These are phyloP conservation scores for Gynostemma pentaphyllum DNA, from an alignment of 306 rosid genomes.

Conservation along the genomic window DNA sequence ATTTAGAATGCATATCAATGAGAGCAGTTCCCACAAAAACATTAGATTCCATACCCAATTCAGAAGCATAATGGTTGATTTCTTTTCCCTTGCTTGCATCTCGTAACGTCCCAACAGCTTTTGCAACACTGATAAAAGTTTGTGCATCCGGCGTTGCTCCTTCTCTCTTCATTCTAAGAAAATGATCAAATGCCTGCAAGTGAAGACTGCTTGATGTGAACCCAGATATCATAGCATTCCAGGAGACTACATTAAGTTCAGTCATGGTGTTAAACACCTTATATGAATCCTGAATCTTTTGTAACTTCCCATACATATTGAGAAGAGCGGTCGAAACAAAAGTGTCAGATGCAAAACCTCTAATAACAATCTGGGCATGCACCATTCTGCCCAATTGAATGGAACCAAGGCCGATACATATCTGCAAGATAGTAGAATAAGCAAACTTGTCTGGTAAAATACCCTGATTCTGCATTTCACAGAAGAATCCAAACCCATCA, in stretches of 20 bases:
- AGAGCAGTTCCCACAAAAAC: constrained; percentile 57
- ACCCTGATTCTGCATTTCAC: constrained; percentile 41
- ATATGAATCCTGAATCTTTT: constrained; percentile 31
- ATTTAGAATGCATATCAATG: constrained; percentile 57
- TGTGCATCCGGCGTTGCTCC: constrained; percentile 29
- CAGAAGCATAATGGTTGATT: constrained; percentile 37
- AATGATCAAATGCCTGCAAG: constrained; percentile 42
- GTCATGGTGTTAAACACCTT: constrained; percentile 43
- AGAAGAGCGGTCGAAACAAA: constrained; percentile 59
- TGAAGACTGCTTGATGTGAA: constrained; percentile 33
- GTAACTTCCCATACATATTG: constrained; percentile 67
- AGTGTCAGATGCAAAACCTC: constrained; percentile 42
- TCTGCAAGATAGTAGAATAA: constrained; percentile 46
- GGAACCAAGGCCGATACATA: constrained; percentile 43
- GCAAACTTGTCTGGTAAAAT: constrained; percentile 48
- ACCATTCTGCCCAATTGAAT: constrained; percentile 39
- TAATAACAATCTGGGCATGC: constrained; percentile 49
- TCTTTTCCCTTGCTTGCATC: constrained; percentile 35
- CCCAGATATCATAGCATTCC: constrained; percentile 78
- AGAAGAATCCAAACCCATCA: constrained; percentile 39
- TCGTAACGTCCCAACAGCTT: constrained; percentile 42
- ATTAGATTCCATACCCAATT: constrained; percentile 37
- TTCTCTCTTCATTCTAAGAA: constrained; percentile 34
- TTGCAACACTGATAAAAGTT: constrained; percentile 48
- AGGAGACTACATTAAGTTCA: constrained; percentile 41